Evolutionary conservation across 2,329 filamentous ascomycete genomes (phyloP).

Genomic region (Elsinoe australis): DNA sequence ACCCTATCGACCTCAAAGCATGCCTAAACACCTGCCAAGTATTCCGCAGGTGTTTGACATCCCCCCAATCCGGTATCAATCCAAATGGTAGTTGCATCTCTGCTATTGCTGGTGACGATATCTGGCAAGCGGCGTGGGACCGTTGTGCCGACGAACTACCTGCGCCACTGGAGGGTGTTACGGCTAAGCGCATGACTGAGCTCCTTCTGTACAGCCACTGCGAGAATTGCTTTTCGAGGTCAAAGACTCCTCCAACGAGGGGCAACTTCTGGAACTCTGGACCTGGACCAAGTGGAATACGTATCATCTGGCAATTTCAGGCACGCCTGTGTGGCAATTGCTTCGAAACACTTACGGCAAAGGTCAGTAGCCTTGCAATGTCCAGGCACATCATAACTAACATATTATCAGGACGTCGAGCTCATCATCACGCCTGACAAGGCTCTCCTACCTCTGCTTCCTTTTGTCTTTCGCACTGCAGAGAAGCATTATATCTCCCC

Average conservation of each 20-base stretch:
- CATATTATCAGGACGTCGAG: constrained; percentile 57
- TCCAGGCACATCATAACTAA: constrained; percentile 23
- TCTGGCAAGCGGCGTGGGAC: constrained; percentile 65
- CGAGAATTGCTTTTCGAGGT: constrained; percentile 55
- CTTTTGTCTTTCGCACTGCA: constrained; percentile 58
- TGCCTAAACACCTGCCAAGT: constrained; percentile 28
- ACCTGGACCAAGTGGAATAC: constrained; percentile 52
- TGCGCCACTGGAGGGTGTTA: constrained; percentile 54
- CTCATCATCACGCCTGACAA: constrained; percentile 57
- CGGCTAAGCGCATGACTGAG: constrained; percentile 71
- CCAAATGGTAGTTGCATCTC: constrained; percentile 42
- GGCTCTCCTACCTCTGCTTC: constrained; percentile 58
- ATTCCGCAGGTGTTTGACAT: constrained; percentile 27
- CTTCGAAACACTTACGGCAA: constrained; percentile 52
- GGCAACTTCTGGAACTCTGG: constrained; percentile 50
- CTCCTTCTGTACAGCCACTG: constrained; percentile 57
- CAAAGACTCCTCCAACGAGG: constrained; percentile 24
- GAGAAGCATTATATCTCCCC: constrained; percentile 55
- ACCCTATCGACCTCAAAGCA: constrained; percentile 29
- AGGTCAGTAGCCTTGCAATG: constrained; percentile 46
- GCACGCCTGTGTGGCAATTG: constrained; percentile 60
- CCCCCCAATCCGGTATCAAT: constrained; percentile 19
- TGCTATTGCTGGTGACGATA: constrained; percentile 38
- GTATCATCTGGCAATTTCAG: constrained; percentile 64
- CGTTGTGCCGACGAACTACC: constrained; percentile 60